Conservation (phyloP, 2,329 filamentous ascomycete species). For the Epichloe bromicola region DNA sequence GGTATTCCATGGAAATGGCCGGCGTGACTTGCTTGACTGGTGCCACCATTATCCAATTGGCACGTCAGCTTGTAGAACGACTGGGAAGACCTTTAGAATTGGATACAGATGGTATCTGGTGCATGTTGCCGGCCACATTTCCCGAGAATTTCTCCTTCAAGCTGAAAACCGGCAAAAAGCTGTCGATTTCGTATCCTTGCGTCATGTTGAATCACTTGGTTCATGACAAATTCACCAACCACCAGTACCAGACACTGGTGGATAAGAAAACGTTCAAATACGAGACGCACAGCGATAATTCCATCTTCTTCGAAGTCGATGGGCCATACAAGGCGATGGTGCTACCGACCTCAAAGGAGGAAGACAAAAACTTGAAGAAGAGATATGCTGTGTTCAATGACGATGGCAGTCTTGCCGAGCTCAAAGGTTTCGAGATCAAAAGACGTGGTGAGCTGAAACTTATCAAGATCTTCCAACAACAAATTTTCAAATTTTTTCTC, state of each 20-base stretch:
- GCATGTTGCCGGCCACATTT: constrained; percentile 91
- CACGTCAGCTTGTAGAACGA: constrained; percentile 81
- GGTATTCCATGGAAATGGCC: constrained; percentile 99
- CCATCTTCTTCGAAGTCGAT: constrained; percentile 98
- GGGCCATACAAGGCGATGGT: constrained; percentile 97
- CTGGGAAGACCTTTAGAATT: constrained; percentile 87
- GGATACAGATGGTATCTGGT: constrained; percentile 99
- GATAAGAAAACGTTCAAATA: constrained; percentile 76
- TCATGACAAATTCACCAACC: constrained; percentile 87
- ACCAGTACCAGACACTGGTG: constrained; percentile 85
- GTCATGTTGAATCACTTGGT: constrained; percentile 98
- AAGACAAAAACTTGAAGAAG: constrained; percentile 99
- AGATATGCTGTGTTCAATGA: constrained; percentile 98
- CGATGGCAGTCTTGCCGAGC: constrained; percentile 83
- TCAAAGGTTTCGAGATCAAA: constrained; percentile 97
- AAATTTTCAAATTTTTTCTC: constrained; percentile 98
- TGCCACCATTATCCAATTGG: constrained; percentile 93
- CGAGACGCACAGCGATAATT: constrained; percentile 95
- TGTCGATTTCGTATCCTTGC: constrained; percentile 94
- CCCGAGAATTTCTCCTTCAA: constrained; percentile 95
- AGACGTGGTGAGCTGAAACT: constrained; percentile 94
- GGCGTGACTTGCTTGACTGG: constrained; percentile 95
- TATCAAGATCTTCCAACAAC: constrained; percentile 98
- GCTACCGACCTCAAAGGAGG: constrained; percentile 91
- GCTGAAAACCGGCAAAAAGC: constrained; percentile 88